Conservation (phyloP, 129 eudicot species). For the Pulicaria dysenterica region DNA sequence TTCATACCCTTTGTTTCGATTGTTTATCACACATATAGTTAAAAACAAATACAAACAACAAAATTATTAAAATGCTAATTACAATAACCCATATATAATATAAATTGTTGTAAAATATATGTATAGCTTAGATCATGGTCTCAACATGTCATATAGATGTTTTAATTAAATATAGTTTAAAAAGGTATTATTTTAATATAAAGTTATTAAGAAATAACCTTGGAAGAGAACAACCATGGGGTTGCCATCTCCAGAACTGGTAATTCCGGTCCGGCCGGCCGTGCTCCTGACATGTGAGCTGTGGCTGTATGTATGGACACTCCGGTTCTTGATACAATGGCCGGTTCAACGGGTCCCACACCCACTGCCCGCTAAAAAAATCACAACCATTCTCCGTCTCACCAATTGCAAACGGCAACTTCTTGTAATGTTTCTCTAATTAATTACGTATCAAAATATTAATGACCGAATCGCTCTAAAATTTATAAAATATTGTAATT, state of each 20-base stretch:
- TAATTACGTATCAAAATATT: no score
- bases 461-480: no score
- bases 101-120: no score
- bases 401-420: slow-evolving; percentile 56
- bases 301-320: slow-evolving; percentile 91
- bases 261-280: slow-evolving; percentile 87
- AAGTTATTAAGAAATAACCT: slow-evolving; percentile 37
- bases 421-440: slow-evolving; percentile 50
- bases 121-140: no score
- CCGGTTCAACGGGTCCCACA: slow-evolving; percentile 59
- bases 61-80: no score
- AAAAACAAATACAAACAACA: no score
- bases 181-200: not conserved
- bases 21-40: no score
- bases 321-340: slow-evolving; percentile 84
- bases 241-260: slow-evolving; percentile 90
- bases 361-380: slow-evolving; percentile 79
- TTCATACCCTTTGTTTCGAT: not conserved
- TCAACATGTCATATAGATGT: not conserved
- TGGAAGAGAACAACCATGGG: slow-evolving; percentile 79
- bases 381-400: slow-evolving; percentile 52
- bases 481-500: no score
- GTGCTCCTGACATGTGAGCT: slow-evolving; percentile 80
- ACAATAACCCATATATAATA: no score
- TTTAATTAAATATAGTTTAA: not conserved